These are phyloP conservation scores for Endoconidiophora polonica DNA, from an alignment of 2,329 filamentous ascomycete species.

Conservation along the genomic window DNA sequence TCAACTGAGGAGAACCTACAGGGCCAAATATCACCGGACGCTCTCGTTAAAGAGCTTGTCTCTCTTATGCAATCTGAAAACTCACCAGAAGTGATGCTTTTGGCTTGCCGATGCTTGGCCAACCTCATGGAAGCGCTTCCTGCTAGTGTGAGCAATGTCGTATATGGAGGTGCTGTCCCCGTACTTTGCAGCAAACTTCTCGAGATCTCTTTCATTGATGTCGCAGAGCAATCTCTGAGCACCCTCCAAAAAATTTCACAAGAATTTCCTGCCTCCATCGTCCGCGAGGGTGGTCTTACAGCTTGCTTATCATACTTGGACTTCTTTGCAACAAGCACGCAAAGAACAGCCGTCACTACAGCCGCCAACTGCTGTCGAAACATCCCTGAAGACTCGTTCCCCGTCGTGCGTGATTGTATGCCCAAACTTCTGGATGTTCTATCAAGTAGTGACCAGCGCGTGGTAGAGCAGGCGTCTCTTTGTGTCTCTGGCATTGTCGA, in stretches of 20 bases:
- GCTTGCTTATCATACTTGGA: conserved; percentile 94
- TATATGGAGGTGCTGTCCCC: conserved; percentile 92
- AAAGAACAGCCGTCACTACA: conserved; percentile 89
- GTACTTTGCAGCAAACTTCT: conserved; percentile 87
- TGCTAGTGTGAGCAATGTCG: conserved; percentile 82
- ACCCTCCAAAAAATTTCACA: conserved; percentile 95
- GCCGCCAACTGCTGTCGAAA: conserved; percentile 97
- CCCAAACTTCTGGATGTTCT: conserved; percentile 82
- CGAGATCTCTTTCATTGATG: conserved; percentile 91
- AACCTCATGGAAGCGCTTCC: conserved; percentile 96
- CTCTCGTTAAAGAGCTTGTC: conserved; percentile 90
- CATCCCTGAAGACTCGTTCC: conserved; percentile 84
- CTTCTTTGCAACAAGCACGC: conserved; percentile 94
- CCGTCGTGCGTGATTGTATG: conserved; percentile 89
- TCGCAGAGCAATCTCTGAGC: conserved; percentile 91
- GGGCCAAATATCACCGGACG: conserved; percentile 85
- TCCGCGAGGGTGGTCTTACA: conserved; percentile 84
- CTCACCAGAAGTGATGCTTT: conserved; percentile 91
- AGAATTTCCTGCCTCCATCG: conserved; percentile 88
- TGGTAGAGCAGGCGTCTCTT: conserved; percentile 89
- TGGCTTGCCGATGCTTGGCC: conserved; percentile 86
- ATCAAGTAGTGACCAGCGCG: conserved; percentile 82
- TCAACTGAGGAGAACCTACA: conserved; percentile 94
- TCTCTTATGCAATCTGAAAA: conserved; percentile 72
- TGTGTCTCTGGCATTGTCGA: conserved; percentile 94